Conservation (phyloP, 805 yeast genomes). For the Ogataea sp. region DNA sequence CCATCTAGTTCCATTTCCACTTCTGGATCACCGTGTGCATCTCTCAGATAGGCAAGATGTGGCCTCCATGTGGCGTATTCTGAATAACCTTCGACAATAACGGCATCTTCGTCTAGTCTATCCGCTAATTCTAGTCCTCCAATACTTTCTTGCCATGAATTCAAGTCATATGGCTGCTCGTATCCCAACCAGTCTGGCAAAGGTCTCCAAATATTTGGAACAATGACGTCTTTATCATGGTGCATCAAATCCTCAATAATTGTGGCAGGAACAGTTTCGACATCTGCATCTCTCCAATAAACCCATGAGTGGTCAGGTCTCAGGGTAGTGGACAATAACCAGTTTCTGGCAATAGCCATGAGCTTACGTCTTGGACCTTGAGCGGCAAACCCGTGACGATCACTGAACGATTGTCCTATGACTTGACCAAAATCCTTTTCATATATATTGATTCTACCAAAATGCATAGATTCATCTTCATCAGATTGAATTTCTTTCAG, state of each 20-base stretch:
- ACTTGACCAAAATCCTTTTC: constrained; percentile 90
- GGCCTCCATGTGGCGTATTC: constrained; percentile 98
- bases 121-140: constrained; percentile 73
- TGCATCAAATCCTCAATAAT: constrained; percentile 85
- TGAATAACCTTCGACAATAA: constrained; percentile 91
- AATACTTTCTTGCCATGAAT: constrained; percentile 75
- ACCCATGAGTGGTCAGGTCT: constrained; percentile 91
- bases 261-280: constrained; percentile 75
- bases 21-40: constrained; percentile 87
- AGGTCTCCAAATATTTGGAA: constrained; percentile 88
- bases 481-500: constrained; percentile 59
- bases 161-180: constrained; percentile 74
- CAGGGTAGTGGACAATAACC: constrained; percentile 78
- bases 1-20: constrained; percentile 93
- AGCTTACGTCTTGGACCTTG: constrained; percentile 89
- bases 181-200: constrained; percentile 75
- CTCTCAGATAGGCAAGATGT: constrained; percentile 86
- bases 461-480: constrained; percentile 47
- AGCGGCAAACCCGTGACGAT: constrained; percentile 88
- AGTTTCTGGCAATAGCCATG: constrained; percentile 91
- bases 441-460: constrained; percentile 77
- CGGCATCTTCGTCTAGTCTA: constrained; percentile 78
- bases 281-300: constrained; percentile 95
- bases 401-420: constrained; percentile 85
- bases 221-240: constrained; percentile 81